Base-by-base conservation (phyloP, 495 filamentous ascomycete species). In the Aspergillus sparsus region DNA sequence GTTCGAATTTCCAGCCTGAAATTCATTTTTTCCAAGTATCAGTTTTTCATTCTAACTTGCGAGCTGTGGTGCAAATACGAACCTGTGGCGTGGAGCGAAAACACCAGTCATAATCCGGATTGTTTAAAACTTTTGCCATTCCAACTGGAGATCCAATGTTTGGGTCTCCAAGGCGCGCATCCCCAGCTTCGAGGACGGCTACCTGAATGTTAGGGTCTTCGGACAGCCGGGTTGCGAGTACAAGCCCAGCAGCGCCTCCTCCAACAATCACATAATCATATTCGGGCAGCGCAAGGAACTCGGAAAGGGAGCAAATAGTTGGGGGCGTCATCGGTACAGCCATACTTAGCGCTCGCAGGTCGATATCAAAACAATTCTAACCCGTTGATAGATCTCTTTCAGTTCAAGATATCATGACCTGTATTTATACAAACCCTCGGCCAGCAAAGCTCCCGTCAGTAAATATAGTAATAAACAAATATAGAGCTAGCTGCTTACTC, bases 181-280 rank as follows among this genome's bases (percentile, higher is more conserved):
- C 64, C 13, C 81, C 81, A 36, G 80, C 80, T 65, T 83, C 78
- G 32, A 83, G 57, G 7, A 83, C 72, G 33, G 74, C 76, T 12
- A 83, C 75, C 5, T 58, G 66, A 55, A 80, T 57, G 32, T 70
- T 47, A 1, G 74, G 55, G 53, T 78, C 68, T 45, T 83, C 82
- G 34, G 74, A 76, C 8, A 86, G 71, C 8, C 84, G 74, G 37
- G 73, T 72, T 6, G 75, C 75, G 3, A 75, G 41, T 6, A 61
- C 68, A 10, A 77, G 62, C 1, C 76, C 74, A 1, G 73, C 64
- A 5, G 73, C 77, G 16, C 75, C 77, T 7, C 72, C 75, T 2
- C 75, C 73, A 21, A 69, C 62, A 31, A 80, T 69, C 2, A 77
- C 10, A 41, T 71, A 76, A 51, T 80, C 71, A 21, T 82, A 81